Evolutionary conservation across 352 stramenopile species (phyloP), one percentile per base, ranked within the genome.

Genomic region (Aphanomyces invadans): DNA sequence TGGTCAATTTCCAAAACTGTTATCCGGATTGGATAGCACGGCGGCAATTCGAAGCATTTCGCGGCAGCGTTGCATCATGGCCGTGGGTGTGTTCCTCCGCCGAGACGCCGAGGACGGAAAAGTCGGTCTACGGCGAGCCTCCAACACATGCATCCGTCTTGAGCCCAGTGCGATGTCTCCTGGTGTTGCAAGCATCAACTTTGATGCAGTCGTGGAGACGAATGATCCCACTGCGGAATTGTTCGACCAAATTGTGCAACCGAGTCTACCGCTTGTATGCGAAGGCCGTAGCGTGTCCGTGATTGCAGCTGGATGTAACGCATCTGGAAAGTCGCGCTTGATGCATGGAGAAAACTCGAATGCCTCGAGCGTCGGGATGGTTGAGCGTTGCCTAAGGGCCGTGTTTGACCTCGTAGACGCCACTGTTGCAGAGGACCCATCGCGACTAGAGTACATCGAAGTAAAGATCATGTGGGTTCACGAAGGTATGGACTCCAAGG

Each of bases 101-200:
- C 7, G 5, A 39, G 25, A 56, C 32, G 49, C 48, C 4, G 60
- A 54, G 33, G 33, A 11, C 15, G 26, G 60, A 33, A 57, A 38
- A 2, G 42, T 70, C 29, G 80, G 79, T n/a, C 73, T 92, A 23
- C 74, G 76, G 38, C 75, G 78, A 42, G 87, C 78, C 4, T 87
- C 81, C 62, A 62, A 78, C 31, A 83, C 76, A 19, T 84, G 74
- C 46, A 77, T 90, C 51, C 80, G 82, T 0, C 51, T 92, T 26
- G 81, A 92, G 70, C 77, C 89, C 74, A 89, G 81, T 63, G 77
- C 81, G 21, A 83, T 90, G 77, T 89, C 80, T 33, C 80, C 81
- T 0, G 80, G 81, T 17, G 80, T 90, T 36, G 79, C 83, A 31
- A 89, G 75, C 55, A 88, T 92, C 72, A 81, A 73, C 29, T 92